These are phyloP conservation scores for Psilocybe cyanescens DNA, from an alignment of 768 basidiomycete genomes.

Conservation along the genomic window DNA sequence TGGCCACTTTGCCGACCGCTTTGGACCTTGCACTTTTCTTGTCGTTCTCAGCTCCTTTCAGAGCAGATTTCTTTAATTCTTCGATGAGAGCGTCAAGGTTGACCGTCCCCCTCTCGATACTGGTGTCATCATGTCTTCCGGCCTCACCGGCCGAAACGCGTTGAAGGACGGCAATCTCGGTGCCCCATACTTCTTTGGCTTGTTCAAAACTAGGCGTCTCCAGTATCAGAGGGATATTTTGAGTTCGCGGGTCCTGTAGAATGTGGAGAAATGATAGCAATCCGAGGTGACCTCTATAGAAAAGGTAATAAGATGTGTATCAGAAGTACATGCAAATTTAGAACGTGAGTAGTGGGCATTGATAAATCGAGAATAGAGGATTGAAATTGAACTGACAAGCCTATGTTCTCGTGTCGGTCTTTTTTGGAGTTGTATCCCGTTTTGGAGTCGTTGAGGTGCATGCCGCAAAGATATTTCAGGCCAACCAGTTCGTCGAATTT, in stretches of 20 bases:
- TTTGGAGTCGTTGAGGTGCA: conserved; percentile 90
- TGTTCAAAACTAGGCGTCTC: conserved; percentile 80
- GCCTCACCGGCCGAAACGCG: conserved; percentile 31
- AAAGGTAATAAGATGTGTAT: too few relatives aligned
- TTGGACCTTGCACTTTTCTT: conserved; percentile 7
- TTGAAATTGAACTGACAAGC: conserved; percentile 54
- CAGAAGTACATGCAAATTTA: background rate
- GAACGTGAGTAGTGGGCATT: background rate
- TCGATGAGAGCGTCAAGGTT: conserved; percentile 9
- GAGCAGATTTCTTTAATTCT: conserved; percentile 17
- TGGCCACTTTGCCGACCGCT: background rate
- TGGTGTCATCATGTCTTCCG: background rate
- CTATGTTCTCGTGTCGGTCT: conserved; percentile 87
- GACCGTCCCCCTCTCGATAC: background rate
- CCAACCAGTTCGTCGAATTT: conserved; percentile 75
- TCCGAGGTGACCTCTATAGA: conserved; percentile 65
- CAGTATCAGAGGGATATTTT: conserved; percentile 76
- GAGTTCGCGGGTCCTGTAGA: conserved; percentile 68
- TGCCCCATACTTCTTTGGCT: conserved; percentile 65
- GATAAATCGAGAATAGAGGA: background rate
- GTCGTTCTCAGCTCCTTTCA: conserved; percentile 18
- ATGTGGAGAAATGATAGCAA: conserved; percentile 66
- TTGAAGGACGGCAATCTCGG: conserved; percentile 70
- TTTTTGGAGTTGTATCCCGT: conserved; percentile 62
- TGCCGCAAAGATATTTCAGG: conserved; percentile 72